phyloP scores from a whole-genome alignment of 306 rosid species.

The Dryas drummondii region DNA sequence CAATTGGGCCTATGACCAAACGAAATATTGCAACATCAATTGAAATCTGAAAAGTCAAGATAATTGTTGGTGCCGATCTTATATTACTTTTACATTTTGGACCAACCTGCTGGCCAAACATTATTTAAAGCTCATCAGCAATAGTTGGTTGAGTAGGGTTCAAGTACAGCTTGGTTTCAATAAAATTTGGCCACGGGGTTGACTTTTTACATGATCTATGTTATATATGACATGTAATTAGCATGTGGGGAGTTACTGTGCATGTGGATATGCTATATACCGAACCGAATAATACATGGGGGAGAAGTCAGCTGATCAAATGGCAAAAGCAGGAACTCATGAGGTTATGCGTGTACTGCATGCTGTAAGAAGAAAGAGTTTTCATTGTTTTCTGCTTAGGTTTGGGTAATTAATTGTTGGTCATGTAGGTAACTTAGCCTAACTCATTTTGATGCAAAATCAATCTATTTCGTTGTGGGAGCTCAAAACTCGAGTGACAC shows the following conservation, averaged over 20 bases:
- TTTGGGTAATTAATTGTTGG: background rate
- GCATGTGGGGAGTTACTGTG: background rate
- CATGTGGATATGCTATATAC: background rate
- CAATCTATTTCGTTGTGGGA: no score
- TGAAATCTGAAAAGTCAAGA: no score
- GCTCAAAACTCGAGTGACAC: no score
- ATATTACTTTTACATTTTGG: background rate
- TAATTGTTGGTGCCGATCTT: no score
- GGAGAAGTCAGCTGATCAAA: background rate
- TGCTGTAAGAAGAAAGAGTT: conserved; percentile 7
- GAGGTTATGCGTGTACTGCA: background rate
- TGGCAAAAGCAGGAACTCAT: background rate
- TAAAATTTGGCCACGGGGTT: background rate
- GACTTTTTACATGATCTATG: background rate
- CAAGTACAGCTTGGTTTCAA: background rate
- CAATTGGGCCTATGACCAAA: no score
- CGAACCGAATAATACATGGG: background rate
- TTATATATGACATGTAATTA: background rate
- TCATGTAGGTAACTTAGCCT: background rate
- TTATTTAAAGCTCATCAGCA: background rate
- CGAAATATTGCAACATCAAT: no score
- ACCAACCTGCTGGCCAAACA: conserved; percentile 16
- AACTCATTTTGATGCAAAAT: background rate
- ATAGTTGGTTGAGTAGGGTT: conserved; percentile 5
- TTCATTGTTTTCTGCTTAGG: conserved; percentile 6